These are phyloP conservation scores for Tuber borchii DNA, from an alignment of 495 filamentous ascomycete genomes.

Conservation along the genomic window DNA sequence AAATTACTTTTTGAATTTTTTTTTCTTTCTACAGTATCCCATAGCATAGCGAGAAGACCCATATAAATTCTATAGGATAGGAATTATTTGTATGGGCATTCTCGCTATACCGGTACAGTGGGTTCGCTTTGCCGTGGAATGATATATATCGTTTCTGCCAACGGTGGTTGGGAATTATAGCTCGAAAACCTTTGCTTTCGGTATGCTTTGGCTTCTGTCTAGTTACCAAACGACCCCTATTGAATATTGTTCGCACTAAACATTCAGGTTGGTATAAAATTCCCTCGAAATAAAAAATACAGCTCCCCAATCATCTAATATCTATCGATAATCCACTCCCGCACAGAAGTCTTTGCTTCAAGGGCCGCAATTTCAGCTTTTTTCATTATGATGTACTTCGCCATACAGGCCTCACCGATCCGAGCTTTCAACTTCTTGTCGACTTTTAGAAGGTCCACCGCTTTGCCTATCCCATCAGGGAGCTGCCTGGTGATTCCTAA, in stretches of 20 bases:
- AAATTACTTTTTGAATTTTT: no score
- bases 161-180: no score
- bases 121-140: no score
- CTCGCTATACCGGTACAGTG: no score
- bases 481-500: constrained; percentile 52
- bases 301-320: constrained; percentile 43
- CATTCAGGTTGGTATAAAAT: not conserved
- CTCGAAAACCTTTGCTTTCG: no score
- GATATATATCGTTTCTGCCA: no score
- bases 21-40: no score
- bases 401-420: constrained; percentile 52
- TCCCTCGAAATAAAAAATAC: constrained; percentile 17
- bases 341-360: constrained; percentile 44
- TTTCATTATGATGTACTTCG: constrained; percentile 58
- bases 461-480: constrained; percentile 51
- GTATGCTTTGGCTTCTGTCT: no score
- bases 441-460: constrained; percentile 48
- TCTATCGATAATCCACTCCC: constrained; percentile 58
- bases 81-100: no score
- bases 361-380: constrained; percentile 50
- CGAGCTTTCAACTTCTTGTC: constrained; percentile 47
- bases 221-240: no score
- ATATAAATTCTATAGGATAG: no score
- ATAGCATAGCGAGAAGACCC: no score
- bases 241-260: not conserved